A percentile compares a stretch with the other conserved stretches of the same genome.
These are phyloP conservation scores for Pinus taeda DNA, from an alignment of 75 land plant species.

Conservation along the genomic window DNA sequence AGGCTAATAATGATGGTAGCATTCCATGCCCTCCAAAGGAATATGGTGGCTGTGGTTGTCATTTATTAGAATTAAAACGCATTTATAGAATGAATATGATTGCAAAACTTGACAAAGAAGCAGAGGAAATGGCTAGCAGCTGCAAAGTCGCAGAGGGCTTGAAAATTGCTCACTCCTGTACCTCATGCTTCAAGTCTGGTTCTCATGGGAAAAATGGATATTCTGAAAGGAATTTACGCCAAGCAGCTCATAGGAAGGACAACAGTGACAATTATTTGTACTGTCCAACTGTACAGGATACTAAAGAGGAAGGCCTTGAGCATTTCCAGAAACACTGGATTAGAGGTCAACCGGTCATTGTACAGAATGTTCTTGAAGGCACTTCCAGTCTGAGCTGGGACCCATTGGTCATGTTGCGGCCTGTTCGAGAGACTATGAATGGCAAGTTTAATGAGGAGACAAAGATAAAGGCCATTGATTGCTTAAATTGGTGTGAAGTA, in stretches of 20 bases:
- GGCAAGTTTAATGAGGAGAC: conserved; percentile 57
- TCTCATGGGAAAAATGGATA: not conserved
- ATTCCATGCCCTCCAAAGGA: conserved; percentile 75
- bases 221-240: conserved; percentile 15
- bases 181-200: conserved; percentile 10
- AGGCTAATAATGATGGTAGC: conserved; percentile 59
- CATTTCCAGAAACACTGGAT: conserved; percentile 86
- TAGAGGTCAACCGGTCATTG: conserved; percentile 78
- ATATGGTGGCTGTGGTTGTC: conserved; percentile 64
- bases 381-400: conserved; percentile 78
- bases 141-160: conserved; percentile 27
- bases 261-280: conserved; percentile 66
- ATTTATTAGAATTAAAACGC: conserved; percentile 41
- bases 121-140: conserved; percentile 67
- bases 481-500: conserved; percentile 83
- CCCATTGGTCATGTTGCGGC: conserved; percentile 79
- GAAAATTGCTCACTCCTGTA: conserved; percentile 12
- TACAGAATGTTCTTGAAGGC: conserved; percentile 57
- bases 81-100: conserved; percentile 70
- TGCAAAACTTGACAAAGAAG: conserved; percentile 66
- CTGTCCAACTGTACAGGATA: conserved; percentile 53
- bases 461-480: conserved; percentile 77
- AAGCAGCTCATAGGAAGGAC: conserved; percentile 50
- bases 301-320: conserved; percentile 44
- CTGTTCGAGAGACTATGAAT: conserved; percentile 58